Conservation (phyloP, 2,329 filamentous ascomycete species). For the Coniella lustricola region DNA sequence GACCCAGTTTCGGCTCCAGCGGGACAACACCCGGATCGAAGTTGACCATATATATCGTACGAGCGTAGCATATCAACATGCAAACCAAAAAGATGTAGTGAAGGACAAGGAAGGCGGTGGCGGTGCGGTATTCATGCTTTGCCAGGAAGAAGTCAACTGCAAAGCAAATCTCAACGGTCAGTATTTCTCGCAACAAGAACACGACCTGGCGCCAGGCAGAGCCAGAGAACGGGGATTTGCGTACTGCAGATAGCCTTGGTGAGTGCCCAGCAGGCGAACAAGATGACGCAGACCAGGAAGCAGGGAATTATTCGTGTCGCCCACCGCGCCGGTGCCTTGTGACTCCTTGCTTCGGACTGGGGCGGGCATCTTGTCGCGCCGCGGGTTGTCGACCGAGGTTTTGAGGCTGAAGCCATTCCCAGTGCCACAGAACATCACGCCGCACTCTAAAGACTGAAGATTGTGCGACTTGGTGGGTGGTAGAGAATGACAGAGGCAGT, state of each 20-base stretch:
- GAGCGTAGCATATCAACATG: conserved; percentile 61
- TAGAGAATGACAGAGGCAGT: too few species aligned
- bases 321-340: conserved; percentile 44
- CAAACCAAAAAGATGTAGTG: conserved; percentile 67
- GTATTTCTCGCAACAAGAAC: not conserved
- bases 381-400: too few species aligned
- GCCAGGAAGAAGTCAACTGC: conserved; percentile 65
- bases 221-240: conserved; percentile 25
- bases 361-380: not conserved
- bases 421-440: too few species aligned
- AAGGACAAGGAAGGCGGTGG: conserved; percentile 62
- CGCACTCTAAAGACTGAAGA: too few species aligned
- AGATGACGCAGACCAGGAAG: conserved; percentile 58
- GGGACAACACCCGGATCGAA: conserved; percentile 69
- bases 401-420: too few species aligned
- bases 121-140: conserved; percentile 45
- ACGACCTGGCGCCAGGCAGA: not conserved
- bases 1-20: conserved; percentile 52
- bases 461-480: too few species aligned
- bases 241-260: conserved; percentile 61
- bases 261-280: conserved; percentile 65
- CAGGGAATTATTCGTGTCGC: conserved; percentile 62
- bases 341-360: conserved; percentile 23
- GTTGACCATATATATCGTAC: conserved; percentile 61
- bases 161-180: not conserved